Evolutionary conservation across 306 rosid species (phyloP).

Genomic region (Prunus mume): DNA sequence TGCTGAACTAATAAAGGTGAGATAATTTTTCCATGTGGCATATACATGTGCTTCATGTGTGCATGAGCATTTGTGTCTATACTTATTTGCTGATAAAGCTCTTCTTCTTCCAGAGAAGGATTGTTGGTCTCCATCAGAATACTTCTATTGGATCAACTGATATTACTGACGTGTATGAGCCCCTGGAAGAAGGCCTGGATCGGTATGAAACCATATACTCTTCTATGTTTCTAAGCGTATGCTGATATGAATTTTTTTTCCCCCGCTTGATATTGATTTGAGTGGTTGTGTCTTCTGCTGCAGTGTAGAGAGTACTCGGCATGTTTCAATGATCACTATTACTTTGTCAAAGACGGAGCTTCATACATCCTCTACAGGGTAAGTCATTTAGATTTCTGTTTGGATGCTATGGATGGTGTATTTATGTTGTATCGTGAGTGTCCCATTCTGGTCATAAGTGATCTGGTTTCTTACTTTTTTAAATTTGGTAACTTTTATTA

Average conservation of each 20-base stretch:
- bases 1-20: slow-evolving; percentile 78
- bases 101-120: slow-evolving; percentile 69
- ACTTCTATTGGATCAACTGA: slow-evolving; percentile 75
- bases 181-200: slow-evolving; percentile 91
- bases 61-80: background rate
- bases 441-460: no score
- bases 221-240: background rate
- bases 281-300: slow-evolving; percentile 22
- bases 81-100: slow-evolving; percentile 15
- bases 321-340: slow-evolving; percentile 85
- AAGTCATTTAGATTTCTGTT: slow-evolving; percentile 19
- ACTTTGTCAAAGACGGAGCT: slow-evolving; percentile 68
- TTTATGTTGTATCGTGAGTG: background rate
- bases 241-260: slow-evolving; percentile 4
- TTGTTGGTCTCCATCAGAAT: slow-evolving; percentile 75
- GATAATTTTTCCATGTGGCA: slow-evolving; percentile 6
- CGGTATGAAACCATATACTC: slow-evolving; percentile 53
- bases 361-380: slow-evolving; percentile 74
- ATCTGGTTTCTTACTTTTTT: background rate
- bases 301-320: slow-evolving; percentile 88
- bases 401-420: background rate
- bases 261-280: slow-evolving; percentile 6
- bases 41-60: background rate
- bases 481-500: background rate
- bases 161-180: slow-evolving; percentile 86